Conservation (phyloP, 805 yeast species). For the Starmerella potacharoeniae region DNA sequence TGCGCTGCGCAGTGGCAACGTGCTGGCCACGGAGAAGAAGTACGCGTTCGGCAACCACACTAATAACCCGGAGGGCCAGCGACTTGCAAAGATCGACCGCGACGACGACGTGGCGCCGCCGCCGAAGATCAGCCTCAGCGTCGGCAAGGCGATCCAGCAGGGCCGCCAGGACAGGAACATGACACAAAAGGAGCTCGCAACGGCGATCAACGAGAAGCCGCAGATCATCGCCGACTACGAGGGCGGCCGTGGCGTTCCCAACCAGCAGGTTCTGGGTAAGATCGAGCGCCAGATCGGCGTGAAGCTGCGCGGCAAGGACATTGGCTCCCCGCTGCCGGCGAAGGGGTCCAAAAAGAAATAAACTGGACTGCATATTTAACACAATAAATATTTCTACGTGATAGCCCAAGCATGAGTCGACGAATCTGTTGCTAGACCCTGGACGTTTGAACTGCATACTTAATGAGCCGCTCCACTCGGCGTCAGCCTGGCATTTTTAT, state of each 20-base stretch:
- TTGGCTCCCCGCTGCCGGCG: slow-evolving; percentile 68
- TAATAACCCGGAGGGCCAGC: slow-evolving; percentile 77
- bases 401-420: no score
- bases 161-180: slow-evolving; percentile 80
- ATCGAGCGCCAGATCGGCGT: slow-evolving; percentile 89
- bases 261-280: slow-evolving; percentile 87
- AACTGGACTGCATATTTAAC: neutral
- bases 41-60: slow-evolving; percentile 57
- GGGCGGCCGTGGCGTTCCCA: slow-evolving; percentile 92
- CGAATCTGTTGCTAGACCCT: no score
- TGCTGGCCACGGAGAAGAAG: slow-evolving; percentile 86
- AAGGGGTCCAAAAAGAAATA: slow-evolving; percentile 36
- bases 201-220: slow-evolving; percentile 91
- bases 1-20: slow-evolving; percentile 86
- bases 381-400: no score
- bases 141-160: slow-evolving; percentile 76
- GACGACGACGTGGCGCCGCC: slow-evolving; percentile 89
- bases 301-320: slow-evolving; percentile 89
- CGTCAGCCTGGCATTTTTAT: no score
- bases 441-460: no score
- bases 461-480: no score
- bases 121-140: slow-evolving; percentile 69
- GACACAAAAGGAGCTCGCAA: slow-evolving; percentile 94
- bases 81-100: slow-evolving; percentile 85
- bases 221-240: slow-evolving; percentile 92